phyloP scores from a whole-genome alignment of 225 moss, liverwort and hornwort species.

The Polytrichum formosum region DNA sequence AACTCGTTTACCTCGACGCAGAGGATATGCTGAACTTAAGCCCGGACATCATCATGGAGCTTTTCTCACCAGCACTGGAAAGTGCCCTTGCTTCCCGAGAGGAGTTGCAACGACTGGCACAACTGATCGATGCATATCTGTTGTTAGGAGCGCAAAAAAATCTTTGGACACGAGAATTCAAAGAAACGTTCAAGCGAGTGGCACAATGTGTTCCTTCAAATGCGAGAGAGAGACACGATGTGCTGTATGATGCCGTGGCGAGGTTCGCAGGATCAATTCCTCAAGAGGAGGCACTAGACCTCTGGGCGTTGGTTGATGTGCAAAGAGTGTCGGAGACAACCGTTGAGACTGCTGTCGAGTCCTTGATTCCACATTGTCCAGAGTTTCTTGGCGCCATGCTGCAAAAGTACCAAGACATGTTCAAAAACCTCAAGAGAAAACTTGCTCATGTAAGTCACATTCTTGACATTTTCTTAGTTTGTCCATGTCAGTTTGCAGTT shows the following conservation, averaged over 20 bases:
- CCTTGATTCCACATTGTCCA: neutral
- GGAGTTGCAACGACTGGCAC: conserved; percentile 4
- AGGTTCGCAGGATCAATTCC: conserved; percentile 10
- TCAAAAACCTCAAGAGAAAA: conserved; percentile 19
- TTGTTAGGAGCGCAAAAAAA: neutral
- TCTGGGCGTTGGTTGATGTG: conserved; percentile 24
- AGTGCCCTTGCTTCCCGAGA: neutral
- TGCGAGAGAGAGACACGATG: conserved; percentile 17
- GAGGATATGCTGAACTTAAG: conserved; percentile 12
- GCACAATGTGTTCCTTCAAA: conserved; percentile 11
- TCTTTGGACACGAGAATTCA: conserved; percentile 7
- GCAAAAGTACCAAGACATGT: conserved; percentile 4
- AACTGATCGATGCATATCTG: conserved; percentile 17
- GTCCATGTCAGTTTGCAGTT: neutral
- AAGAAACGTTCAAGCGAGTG: conserved; percentile 15
- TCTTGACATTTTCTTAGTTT: neutral
- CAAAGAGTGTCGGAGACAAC: conserved; percentile 12
- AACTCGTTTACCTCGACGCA: conserved; percentile 1
- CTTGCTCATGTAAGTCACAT: conserved; percentile 12
- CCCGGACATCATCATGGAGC: conserved; percentile 4
- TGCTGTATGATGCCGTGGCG: conserved; percentile 21
- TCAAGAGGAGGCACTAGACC: neutral
- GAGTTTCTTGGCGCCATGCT: conserved; percentile 12
- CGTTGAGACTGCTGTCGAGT: conserved; percentile 14
- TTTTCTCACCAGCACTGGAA: conserved; percentile 5